Evolutionary conservation across 202 grass and related monocot genomes (phyloP), one percentile per base, ranked within the genome.

Genomic region (Brachypodium distachyon): DNA sequence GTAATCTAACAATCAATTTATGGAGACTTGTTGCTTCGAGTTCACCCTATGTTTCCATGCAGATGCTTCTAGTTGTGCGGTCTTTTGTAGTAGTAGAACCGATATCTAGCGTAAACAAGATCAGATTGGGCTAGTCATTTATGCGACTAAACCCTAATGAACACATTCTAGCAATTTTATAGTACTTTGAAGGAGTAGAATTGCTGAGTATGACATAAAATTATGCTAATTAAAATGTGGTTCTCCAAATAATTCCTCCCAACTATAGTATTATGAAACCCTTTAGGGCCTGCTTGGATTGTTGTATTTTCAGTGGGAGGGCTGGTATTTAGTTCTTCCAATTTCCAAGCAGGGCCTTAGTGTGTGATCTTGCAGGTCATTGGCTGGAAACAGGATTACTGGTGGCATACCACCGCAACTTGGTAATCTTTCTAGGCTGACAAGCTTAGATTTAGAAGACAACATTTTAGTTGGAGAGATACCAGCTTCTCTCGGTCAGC

Each of bases 371-470:
- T 90, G 86, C 77, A 97, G 94, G 72, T 86, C 84, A 60, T 79
- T 97, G 51, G 62, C 82, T 9, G 89, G 89, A 76, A 97, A 94
- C 68, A 86, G 73, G 39, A 90, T 97, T 85, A 86, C 94, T 3
- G 94, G 94, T 67, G 39, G 51, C 63, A 82, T 97, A 86, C 94
- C 91, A 12, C 73, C 80, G 79, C 66, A 88, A 65, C 86, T 94
- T 74, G 94, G 94, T 67, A 88, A 94, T 72, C 78, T 97, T 74
- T 92, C 82, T 61, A 97, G 82, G 69, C 83, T 97, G 76, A 92
- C 72, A 71, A 97, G 50, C 73, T 89, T 97, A 82, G 68, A 84
- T 76, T 86, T 97, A 76, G 84, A 92, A 81, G 86, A 84, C 55
- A 97, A 94, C 78, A 73, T 81, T 31, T 78, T 97, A 66, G 82